Base-by-base conservation (phyloP, 352 stramenopile genomes). In the Phytophthora pisi region DNA sequence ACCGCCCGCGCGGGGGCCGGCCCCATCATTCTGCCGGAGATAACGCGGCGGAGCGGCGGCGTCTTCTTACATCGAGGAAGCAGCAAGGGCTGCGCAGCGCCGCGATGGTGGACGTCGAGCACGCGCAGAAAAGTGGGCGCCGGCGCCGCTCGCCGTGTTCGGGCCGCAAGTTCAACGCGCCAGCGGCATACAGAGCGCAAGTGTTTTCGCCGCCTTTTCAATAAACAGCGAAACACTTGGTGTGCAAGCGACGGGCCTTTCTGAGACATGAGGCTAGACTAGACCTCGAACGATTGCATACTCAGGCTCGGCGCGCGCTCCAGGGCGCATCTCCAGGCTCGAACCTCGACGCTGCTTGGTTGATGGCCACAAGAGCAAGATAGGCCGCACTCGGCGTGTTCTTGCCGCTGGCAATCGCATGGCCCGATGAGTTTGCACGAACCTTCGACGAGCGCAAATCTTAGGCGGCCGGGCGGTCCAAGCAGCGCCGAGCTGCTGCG, bases 191-290 rank as follows among this genome's bases (percentile, higher is more conserved):
- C 55, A 55, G 26, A 49, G 30, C 8, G 10, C 47, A 20, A 69
- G 47, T 69, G 36, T 26, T 57, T 62, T 66, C 50, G 34, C 13
- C 26, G 40, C n/a, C 11, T 11, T 47, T 20, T 53, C 51, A 60
- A 46, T 57, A 47, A 66, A 57, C 42, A 50, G 47, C 47, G 43
- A 47, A 66, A 57, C 42, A 50, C n/a, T 15, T 16, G n/a, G 13
- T 7, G 5, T 16, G n/a, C 43, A 18, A 70, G 20, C 55, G 51
- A 66, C 49, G 11, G 52, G 20, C 11, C 59, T 30, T 2, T 24
- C 31, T 65, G 66, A 47, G 66, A 73, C 60, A 73, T 51, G 60
- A 13, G 16, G 7, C 47, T 56, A 16, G 42, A 51, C 59, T 68
- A 18, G 51, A 70, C 55, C 23, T 34, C 26, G 40, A 6, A 15